These are phyloP conservation scores for Aspergillus sp. DNA, from an alignment of 2,329 filamentous ascomycete species.

Conservation along the genomic window DNA sequence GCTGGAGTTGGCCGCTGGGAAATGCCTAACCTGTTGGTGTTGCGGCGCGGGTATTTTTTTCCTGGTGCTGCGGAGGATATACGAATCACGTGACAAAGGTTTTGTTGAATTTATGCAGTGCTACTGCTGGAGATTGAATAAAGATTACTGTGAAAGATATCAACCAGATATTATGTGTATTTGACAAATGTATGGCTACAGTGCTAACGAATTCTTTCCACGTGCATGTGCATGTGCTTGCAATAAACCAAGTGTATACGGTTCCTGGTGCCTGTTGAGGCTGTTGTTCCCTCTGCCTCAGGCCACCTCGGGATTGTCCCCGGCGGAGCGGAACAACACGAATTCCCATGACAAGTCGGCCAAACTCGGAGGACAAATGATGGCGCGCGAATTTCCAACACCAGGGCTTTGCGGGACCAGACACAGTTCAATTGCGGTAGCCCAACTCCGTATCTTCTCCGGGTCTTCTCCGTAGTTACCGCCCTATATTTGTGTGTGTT, in stretches of 20 bases:
- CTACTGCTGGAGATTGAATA: background rate
- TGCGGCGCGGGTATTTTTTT: background rate
- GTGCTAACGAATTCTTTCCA: no score
- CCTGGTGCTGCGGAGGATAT: background rate
- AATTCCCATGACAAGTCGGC: conserved; percentile 1
- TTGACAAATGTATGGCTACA: no score
- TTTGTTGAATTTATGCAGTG: background rate
- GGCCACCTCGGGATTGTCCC: conserved; percentile 16
- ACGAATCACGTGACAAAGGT: background rate
- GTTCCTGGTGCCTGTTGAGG: background rate
- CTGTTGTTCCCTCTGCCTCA: conserved; percentile 11
- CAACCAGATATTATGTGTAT: no score
- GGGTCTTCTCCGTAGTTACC: background rate
- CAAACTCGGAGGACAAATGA: conserved; percentile 18
- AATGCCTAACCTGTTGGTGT: background rate
- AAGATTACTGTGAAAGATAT: background rate
- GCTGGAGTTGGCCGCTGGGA: background rate
- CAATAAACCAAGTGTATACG: background rate
- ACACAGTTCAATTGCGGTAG: conserved; percentile 8
- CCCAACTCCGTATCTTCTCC: conserved; percentile 1
- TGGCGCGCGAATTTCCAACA: conserved; percentile 13
- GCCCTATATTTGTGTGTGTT: background rate
- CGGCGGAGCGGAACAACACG: conserved; percentile 17
- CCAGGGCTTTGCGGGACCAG: background rate
- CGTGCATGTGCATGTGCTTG: background rate